phyloP scores from a whole-genome alignment of 2,329 filamentous ascomycete genomes.

The Pseudopyrenochaeta lycopersici region DNA sequence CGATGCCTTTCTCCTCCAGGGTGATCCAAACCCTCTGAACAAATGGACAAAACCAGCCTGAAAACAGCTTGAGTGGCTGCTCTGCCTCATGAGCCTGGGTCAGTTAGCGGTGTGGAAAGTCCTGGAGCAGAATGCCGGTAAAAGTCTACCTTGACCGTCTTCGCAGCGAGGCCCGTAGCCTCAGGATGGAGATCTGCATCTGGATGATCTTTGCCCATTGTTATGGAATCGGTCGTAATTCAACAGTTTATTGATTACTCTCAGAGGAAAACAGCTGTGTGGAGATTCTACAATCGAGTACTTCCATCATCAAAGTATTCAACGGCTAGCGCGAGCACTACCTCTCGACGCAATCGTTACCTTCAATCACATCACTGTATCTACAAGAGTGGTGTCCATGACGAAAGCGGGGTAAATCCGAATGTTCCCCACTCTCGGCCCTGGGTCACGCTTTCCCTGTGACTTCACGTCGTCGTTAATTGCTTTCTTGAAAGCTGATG shows the following conservation, averaged over 20 bases:
- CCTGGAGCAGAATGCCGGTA: not conserved
- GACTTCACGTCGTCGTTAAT: not conserved
- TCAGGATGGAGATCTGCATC: slow-evolving; percentile 47
- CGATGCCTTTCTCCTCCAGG: slow-evolving; percentile 75
- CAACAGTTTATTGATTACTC: too few species aligned
- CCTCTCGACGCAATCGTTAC: slow-evolving; percentile 2
- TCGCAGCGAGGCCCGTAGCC: slow-evolving; percentile 43
- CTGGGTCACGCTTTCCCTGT: not conserved
- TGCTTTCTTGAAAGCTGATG: too few species aligned
- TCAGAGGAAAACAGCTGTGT: not conserved
- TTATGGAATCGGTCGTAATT: slow-evolving; percentile 1
- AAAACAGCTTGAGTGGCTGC: slow-evolving; percentile 71
- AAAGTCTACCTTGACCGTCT: slow-evolving; percentile 37
- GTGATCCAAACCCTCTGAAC: slow-evolving; percentile 78
- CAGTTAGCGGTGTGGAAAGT: not conserved
- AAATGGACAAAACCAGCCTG: slow-evolving; percentile 76
- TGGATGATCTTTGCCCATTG: slow-evolving; percentile 45
- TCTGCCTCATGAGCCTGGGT: slow-evolving; percentile 46
- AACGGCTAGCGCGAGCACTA: not conserved
- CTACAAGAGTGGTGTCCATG: slow-evolving; percentile 13
- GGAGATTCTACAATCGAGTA: not conserved
- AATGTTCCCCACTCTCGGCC: slow-evolving; percentile 12
- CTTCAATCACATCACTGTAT: slow-evolving; percentile 18
- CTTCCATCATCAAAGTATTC: not conserved
- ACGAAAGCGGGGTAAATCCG: slow-evolving; percentile 26